Conservation (phyloP, 163 green algal genomes). For the Scenedesmus sp. region DNA sequence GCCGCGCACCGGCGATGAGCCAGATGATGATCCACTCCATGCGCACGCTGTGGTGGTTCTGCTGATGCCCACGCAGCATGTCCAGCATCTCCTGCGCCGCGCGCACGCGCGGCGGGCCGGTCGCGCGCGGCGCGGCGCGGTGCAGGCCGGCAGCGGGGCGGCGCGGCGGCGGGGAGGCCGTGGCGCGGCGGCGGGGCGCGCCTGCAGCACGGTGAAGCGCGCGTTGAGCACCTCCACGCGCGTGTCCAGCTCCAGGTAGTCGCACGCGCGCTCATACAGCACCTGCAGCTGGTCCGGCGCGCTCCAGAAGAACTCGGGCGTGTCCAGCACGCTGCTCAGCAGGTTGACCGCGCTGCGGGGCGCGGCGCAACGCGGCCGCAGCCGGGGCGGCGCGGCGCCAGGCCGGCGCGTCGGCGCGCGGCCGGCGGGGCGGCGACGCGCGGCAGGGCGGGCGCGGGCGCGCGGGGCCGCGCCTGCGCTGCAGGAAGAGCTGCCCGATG, state of each 20-base stretch:
- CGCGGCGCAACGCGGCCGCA: too few species aligned
- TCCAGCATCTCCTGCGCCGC: slow-evolving; percentile 83
- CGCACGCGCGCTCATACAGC: slow-evolving; percentile 82
- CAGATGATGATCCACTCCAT: slow-evolving; percentile 80
- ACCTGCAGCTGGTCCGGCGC: slow-evolving; percentile 74
- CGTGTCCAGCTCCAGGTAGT: slow-evolving; percentile 89
- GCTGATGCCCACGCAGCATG: slow-evolving; percentile 79
- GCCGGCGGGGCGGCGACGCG: too few species aligned
- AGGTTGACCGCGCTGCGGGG: slow-evolving; percentile 87
- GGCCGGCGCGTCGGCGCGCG: too few species aligned
- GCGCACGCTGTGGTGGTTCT: slow-evolving; percentile 72
- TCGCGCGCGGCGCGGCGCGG: too few species aligned
- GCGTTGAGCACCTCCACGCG: slow-evolving; percentile 90
- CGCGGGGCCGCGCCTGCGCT: slow-evolving; percentile 49
- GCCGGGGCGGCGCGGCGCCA: too few species aligned
- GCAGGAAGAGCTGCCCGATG: slow-evolving; percentile 75
- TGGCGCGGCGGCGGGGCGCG: neutral
- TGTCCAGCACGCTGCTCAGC: slow-evolving; percentile 87
- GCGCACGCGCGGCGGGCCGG: too few species aligned
- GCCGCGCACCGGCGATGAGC: slow-evolving; percentile 12
- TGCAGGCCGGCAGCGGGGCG: too few species aligned
- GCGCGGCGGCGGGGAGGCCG: too few species aligned
- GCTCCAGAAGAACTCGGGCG: slow-evolving; percentile 90
- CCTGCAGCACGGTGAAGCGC: slow-evolving; percentile 55
- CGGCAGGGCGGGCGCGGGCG: too few species aligned